phyloP scores from a whole-genome alignment of 768 basidiomycete species.

The Gautieria morchelliformis region DNA sequence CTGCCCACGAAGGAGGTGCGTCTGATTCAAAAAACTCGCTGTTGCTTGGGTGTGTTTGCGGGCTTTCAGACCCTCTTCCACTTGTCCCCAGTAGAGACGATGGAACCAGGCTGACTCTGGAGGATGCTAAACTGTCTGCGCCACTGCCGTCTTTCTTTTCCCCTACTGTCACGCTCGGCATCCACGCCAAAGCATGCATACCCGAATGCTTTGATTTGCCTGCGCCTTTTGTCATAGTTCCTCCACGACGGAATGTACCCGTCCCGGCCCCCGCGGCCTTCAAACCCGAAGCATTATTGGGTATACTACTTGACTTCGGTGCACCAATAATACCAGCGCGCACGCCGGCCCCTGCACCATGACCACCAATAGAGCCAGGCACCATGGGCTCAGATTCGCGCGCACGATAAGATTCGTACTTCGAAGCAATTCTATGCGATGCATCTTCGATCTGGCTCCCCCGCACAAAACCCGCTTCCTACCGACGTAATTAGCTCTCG shows the following conservation, averaged over 20 bases:
- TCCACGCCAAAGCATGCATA: slow-evolving; percentile 65
- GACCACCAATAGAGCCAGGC: not conserved
- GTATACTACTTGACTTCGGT: not conserved
- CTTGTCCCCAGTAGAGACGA: slow-evolving; percentile 20
- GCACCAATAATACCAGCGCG: not conserved
- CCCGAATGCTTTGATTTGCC: slow-evolving; percentile 37
- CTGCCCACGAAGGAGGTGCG: slow-evolving; percentile 48
- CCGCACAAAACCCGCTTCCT: slow-evolving; percentile 10
- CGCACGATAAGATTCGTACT: slow-evolving; percentile 4
- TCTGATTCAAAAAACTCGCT: slow-evolving; percentile 30
- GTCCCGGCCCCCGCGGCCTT: not conserved
- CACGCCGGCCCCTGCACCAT: not conserved
- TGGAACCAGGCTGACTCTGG: slow-evolving; percentile 39
- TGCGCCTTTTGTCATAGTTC: slow-evolving; percentile 39
- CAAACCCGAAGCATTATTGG: not conserved
- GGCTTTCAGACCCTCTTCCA: slow-evolving; percentile 7
- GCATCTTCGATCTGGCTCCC: slow-evolving; percentile 11
- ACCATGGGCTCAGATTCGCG: not conserved
- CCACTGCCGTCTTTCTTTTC: slow-evolving; percentile 43
- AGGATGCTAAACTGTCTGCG: slow-evolving; percentile 35
- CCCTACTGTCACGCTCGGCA: slow-evolving; percentile 63
- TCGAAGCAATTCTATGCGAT: slow-evolving; percentile 5
- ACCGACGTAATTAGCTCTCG: not conserved
- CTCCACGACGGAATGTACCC: slow-evolving; percentile 10
- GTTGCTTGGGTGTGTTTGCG: slow-evolving; percentile 21